phyloP scores from a whole-genome alignment of 83 land plant genomes.

The Thuja plicata region DNA sequence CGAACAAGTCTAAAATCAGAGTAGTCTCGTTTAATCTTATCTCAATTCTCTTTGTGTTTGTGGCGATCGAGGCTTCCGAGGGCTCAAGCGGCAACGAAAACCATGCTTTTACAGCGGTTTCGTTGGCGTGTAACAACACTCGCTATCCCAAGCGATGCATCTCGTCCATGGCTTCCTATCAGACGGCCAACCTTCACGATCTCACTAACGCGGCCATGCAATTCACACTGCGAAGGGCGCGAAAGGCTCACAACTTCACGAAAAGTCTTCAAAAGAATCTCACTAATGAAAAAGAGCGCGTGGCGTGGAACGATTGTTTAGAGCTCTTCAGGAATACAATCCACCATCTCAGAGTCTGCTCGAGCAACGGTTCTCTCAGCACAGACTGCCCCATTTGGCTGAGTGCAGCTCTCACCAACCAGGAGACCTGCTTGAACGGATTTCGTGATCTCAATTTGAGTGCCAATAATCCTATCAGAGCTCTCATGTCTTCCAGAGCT shows the following conservation, averaged over 20 bases:
- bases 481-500: background rate
- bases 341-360: background rate
- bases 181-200: background rate
- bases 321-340: conserved; percentile 8
- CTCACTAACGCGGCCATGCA: background rate
- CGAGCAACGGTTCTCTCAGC: background rate
- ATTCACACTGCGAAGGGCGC: background rate
- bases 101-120: no score
- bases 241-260: background rate
- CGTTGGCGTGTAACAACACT: background rate
- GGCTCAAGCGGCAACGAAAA: no score
- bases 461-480: background rate
- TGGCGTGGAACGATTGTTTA: background rate
- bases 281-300: background rate
- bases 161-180: background rate
- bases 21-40: background rate
- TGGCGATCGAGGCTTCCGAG: conserved; percentile 20
- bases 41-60: background rate
- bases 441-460: background rate
- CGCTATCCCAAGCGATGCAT: background rate
- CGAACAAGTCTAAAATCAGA: no score
- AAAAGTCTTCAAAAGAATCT: background rate
- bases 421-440: conserved; percentile 23
- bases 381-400: conserved; percentile 22
- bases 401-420: conserved; percentile 33